Conservation (phyloP, 768 basidiomycete genomes). For the Trametes coccinea region DNA sequence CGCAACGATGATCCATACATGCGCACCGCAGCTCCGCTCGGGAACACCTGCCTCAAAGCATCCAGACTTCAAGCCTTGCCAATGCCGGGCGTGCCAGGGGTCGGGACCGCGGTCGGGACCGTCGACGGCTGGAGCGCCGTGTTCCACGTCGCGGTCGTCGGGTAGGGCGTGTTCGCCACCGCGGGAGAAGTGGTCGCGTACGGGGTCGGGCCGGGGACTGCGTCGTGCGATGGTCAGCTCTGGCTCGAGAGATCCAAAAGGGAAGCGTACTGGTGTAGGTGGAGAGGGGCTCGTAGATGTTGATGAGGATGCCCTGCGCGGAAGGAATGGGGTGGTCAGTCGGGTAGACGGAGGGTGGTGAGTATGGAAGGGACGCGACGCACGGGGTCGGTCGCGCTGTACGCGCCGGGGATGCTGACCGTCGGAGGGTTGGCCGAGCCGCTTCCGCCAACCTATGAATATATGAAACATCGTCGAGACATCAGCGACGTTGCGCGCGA, state of each 20-base stretch:
- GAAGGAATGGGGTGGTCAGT: not conserved
- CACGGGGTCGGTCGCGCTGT: slow-evolving; percentile 38
- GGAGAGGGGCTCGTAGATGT: slow-evolving; percentile 46
- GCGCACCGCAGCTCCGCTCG: no score
- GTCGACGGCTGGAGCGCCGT: slow-evolving; percentile 48
- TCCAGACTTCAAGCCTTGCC: slow-evolving; percentile 10
- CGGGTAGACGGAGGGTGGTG: not conserved
- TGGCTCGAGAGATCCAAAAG: no score
- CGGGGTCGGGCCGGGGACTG: slow-evolving; percentile 52
- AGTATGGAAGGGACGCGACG: not conserved
- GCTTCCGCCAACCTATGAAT: slow-evolving; percentile 35
- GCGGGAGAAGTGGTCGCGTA: slow-evolving; percentile 44
- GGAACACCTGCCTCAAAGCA: no score
- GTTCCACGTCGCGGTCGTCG: slow-evolving; percentile 52
- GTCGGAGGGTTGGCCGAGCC: slow-evolving; percentile 41
- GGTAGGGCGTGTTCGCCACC: slow-evolving; percentile 44
- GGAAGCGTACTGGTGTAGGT: slow-evolving; percentile 41
- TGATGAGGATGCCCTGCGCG: slow-evolving; percentile 42
- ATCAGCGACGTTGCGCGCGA: not conserved
- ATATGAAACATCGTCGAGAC: not conserved
- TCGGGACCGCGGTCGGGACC: slow-evolving; percentile 39
- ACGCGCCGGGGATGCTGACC: slow-evolving; percentile 47
- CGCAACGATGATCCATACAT: not conserved
- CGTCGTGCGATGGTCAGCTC: no score
- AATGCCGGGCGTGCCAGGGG: slow-evolving; percentile 16